phyloP scores from a whole-genome alignment of 495 filamentous ascomycete genomes.

The Penicillium longicatenatum region DNA sequence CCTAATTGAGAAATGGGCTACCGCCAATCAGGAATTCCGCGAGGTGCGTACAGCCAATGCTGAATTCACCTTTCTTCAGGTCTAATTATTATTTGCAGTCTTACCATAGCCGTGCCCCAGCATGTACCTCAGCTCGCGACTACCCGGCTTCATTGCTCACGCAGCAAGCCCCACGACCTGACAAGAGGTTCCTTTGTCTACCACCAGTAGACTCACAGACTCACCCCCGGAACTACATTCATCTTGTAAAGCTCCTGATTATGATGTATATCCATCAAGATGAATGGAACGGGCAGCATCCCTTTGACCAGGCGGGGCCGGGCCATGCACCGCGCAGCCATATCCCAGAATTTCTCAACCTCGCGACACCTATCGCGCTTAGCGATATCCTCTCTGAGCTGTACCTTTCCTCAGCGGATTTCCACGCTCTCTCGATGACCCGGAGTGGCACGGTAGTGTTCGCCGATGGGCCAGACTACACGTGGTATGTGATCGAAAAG shows the following conservation, averaged over 20 bases:
- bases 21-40: conserved; percentile 19
- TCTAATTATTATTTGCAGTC: conserved; percentile 7
- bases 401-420: conserved; percentile 11
- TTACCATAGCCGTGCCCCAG: conserved; percentile 2
- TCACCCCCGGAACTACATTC: neutral
- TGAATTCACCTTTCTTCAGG: neutral
- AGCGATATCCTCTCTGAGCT: conserved; percentile 7
- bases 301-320: neutral
- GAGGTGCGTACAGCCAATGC: conserved; percentile 15
- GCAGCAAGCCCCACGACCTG: neutral
- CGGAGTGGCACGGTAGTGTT: conserved; percentile 12
- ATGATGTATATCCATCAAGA: neutral
- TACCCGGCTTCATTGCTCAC: conserved; percentile 1
- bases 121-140: neutral
- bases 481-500: conserved; percentile 13
- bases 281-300: neutral
- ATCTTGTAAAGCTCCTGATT: neutral
- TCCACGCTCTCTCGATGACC: conserved; percentile 14
- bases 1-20: conserved; percentile 21
- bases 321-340: neutral
- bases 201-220: neutral
- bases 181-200: neutral
- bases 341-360: conserved; percentile 7
- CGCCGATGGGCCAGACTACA: conserved; percentile 7
- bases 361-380: conserved; percentile 5